Evolutionary conservation across 1,284 basidiomycete species (phyloP), one percentile per base, ranked within the genome.

Genomic region (Trichosporon sp.): DNA sequence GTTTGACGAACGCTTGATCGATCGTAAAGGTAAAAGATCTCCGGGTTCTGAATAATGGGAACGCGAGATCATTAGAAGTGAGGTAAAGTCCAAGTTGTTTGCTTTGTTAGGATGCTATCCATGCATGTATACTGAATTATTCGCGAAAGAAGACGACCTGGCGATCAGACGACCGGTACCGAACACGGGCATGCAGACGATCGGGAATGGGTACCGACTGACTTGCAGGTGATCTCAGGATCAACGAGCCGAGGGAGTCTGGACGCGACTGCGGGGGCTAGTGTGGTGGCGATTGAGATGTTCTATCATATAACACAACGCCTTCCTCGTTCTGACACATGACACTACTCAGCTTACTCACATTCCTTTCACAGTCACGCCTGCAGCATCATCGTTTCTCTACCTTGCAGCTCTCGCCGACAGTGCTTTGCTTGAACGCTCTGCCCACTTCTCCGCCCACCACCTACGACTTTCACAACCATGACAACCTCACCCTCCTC

Each of bases 31-130:
- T 16, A 54, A 54, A 54, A 29, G 49, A 27, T 29, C 49, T 52
- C 49, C 13, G 19, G 6, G 7, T 44, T n/a, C 25, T 16, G 25
- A n/a, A n/a, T n/a, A n/a, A 27, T 27, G 14, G 49, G 49, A 29
- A 54, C 49, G 14, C 25, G 49, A 54, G 25, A 29, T 54, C 49
- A 54, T 31, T 54, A 54, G 49, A 54, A 54, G 49, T 31, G 49
- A 54, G 49, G 49, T 54, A 54, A 54, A 29, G 49, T 54, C 49
- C 49, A 54, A 54, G 49, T 54, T 54, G 49, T 54, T 54, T 54
- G 49, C 49, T 54, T 54, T 54, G 23, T 29, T 54, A 54, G 49
- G 49, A 54, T 54, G 49, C 49, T 54, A 54, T 29, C 49, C 49
- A 54, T 54, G 49, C 49, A 54, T 54, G 49, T 54, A 54, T 27